Conservation (phyloP, 2,329 filamentous ascomycete genomes). For the Ascochyta fabae region DNA sequence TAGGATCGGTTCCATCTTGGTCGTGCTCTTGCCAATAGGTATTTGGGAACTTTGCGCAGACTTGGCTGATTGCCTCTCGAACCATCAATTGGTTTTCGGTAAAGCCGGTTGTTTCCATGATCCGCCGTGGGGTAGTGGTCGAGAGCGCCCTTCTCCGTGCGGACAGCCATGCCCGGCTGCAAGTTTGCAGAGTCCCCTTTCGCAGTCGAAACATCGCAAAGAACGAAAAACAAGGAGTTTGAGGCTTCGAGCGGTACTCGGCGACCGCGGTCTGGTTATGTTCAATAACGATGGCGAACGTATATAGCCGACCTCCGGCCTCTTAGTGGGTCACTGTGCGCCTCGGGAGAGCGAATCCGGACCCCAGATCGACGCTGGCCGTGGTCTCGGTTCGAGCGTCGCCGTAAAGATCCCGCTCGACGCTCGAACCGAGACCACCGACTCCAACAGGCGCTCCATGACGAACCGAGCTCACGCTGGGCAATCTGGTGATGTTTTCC, state of each 20-base stretch:
- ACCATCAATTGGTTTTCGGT: conserved; percentile 75
- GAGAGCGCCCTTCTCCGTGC: conserved; percentile 37
- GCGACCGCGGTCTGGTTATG: background rate
- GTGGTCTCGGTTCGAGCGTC: conserved; percentile 1
- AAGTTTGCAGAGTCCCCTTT: background rate
- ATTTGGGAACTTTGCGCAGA: conserved; percentile 75
- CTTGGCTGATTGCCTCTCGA: conserved; percentile 70
- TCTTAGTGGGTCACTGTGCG: background rate
- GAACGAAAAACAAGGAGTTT: background rate
- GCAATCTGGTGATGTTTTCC: background rate
- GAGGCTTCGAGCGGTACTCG: background rate
- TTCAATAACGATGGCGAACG: conserved; percentile 1
- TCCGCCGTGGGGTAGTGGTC: conserved; percentile 29
- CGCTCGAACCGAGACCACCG: background rate
- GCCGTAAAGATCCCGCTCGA: too few relatives aligned
- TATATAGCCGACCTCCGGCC: conserved; percentile 15
- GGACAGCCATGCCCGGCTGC: conserved; percentile 7
- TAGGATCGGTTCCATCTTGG: conserved; percentile 72
- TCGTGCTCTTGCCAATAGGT: conserved; percentile 78
- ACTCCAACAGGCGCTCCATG: background rate
- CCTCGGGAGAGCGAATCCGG: conserved; percentile 5
- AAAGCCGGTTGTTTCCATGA: conserved; percentile 78
- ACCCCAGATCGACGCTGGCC: conserved; percentile 5
- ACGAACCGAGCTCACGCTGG: background rate
- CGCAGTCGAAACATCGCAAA: conserved; percentile 1